Evolutionary conservation across 129 eudicot genomes (phyloP), one percentile per base, ranked within the genome.

Genomic region (Flaveria brownii): DNA sequence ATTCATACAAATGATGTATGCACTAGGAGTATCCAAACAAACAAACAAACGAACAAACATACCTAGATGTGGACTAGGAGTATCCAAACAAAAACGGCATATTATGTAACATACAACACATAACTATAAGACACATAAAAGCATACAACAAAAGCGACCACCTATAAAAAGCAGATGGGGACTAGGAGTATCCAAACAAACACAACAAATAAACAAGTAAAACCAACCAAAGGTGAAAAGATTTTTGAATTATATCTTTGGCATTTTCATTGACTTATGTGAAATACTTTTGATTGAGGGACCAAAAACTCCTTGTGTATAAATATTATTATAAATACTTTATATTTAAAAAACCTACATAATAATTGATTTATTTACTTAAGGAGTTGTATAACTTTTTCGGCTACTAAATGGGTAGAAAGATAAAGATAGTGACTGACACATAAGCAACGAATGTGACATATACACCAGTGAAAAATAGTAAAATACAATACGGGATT

Each of bases 1-100:
- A 57, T 7, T 63, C 41, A 73, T 39, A 73, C 55, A 73, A 52
- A 57, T 41, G 69, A 73, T 60, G 41, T 4, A 18, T 73, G 47
- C 69, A 45, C 50, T 45, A 45, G 1, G 50, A 45, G 50, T 11
- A 57, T 73, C 22, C 23, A 57, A 16, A 18, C 66, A 11, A 73
- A 73, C 25, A 73, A 41, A 56, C 22, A 36, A 8, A 56, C 12
- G 22, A 72, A 56, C 54, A 73, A 41, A n/a, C n/a, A n/a, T n/a
- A n/a, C n/a, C n/a, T n/a, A n/a, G n/a, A n/a, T n/a, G n/a, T n/a
- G n/a, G n/a, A n/a, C n/a, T n/a, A n/a, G n/a, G n/a, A n/a, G n/a
- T n/a, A n/a, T n/a, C n/a, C n/a, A n/a, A n/a, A n/a, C n/a, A n/a
- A n/a, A n/a, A n/a, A n/a, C n/a, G n/a, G n/a, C n/a, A n/a, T n/a